A percentile compares a stretch with the other conserved stretches of the same genome.
Conservation (phyloP, 139 green algal genomes). For the Protoeuglena noctilucae region DNA sequence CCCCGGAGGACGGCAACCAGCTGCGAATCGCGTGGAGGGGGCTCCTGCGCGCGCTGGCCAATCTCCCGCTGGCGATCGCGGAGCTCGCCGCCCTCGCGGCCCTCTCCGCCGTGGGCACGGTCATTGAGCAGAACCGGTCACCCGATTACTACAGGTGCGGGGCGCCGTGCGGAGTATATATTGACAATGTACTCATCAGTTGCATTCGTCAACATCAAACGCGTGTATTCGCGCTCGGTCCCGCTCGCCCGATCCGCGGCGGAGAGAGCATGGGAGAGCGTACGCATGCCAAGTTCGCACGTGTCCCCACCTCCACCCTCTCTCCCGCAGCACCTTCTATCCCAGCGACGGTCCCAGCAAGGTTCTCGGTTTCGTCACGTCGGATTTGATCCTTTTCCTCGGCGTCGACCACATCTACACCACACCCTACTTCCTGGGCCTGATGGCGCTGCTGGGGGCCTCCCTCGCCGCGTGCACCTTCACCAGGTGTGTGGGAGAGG, state of each 20-base stretch:
- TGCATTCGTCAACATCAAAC: no score
- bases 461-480: slow-evolving; percentile 81
- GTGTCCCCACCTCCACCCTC: no score
- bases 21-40: background rate
- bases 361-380: slow-evolving; percentile 67
- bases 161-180: no score
- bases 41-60: slow-evolving; percentile 42
- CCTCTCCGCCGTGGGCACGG: slow-evolving; percentile 71
- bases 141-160: slow-evolving; percentile 3
- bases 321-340: no score
- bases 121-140: slow-evolving; percentile 80
- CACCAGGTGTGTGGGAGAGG: no score
- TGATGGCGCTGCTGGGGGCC: slow-evolving; percentile 61
- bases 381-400: slow-evolving; percentile 38
- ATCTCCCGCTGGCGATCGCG: slow-evolving; percentile 66
- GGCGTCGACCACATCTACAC: slow-evolving; percentile 81
- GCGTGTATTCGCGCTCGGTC: no score
- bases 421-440: slow-evolving; percentile 66
- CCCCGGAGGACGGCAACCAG: no score
- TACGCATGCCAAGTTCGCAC: no score
- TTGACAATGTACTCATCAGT: no score
- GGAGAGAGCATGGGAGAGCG: no score
- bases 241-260: no score
- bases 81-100: slow-evolving; percentile 65
- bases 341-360: slow-evolving; percentile 25